Evolutionary conservation across 352 stramenopile species (phyloP).

Genomic region (Phytophthora colocasiae): DNA sequence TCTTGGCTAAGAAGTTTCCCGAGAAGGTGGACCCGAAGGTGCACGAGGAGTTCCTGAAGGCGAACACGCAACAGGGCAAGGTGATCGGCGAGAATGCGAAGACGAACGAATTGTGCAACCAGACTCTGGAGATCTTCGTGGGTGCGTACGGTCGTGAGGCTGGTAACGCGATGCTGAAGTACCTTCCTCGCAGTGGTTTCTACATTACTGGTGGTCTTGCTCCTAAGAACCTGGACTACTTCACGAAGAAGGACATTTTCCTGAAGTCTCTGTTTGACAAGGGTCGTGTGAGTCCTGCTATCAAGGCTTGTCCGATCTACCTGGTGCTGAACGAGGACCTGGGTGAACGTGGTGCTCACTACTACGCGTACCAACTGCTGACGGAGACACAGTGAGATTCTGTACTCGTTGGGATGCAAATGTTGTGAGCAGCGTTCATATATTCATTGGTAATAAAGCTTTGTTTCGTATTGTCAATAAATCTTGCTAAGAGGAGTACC

Average conservation of each 20-base stretch:
- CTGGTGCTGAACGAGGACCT: constrained; percentile 91
- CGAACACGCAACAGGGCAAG: constrained; percentile 69
- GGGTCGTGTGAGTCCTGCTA: constrained; percentile 80
- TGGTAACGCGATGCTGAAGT: constrained; percentile 94
- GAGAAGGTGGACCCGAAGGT: constrained; percentile 84
- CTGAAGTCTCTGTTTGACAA: constrained; percentile 86
- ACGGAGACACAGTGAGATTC: neutral
- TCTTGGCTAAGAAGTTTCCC: constrained; percentile 91
- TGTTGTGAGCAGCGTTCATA: too few relatives aligned
- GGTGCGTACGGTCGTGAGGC: constrained; percentile 95
- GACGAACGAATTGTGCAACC: constrained; percentile 79
- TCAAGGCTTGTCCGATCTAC: constrained; percentile 84
- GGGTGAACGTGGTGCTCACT: constrained; percentile 88
- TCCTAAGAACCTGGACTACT: constrained; percentile 96
- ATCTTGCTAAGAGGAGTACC: too few relatives aligned
- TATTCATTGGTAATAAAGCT: too few relatives aligned
- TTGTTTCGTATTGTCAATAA: too few relatives aligned
- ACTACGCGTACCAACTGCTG: constrained; percentile 76
- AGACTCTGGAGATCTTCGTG: constrained; percentile 95
- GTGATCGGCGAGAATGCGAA: constrained; percentile 90
- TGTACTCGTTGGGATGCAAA: too few relatives aligned
- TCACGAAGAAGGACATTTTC: constrained; percentile 83
- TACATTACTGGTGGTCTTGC: constrained; percentile 97
- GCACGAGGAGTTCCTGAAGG: constrained; percentile 64
- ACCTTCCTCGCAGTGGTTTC: constrained; percentile 94